Evolutionary conservation across 2,329 filamentous ascomycete genomes (phyloP).

Genomic region (Sodiomyces alkalinus): DNA sequence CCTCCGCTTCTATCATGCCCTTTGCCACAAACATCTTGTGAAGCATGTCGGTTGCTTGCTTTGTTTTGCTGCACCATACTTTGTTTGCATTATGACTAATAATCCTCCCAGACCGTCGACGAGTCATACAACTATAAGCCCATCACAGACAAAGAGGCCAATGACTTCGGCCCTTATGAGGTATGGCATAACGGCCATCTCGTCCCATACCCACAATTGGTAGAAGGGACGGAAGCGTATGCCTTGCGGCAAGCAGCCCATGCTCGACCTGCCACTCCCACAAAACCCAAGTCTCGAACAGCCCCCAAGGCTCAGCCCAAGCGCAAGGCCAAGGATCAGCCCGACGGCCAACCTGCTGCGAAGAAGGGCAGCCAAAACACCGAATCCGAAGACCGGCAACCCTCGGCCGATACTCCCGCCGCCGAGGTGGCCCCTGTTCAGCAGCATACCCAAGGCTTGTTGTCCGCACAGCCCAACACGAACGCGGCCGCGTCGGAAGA

Average conservation of each 20-base stretch:
- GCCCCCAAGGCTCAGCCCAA: constrained; percentile 16
- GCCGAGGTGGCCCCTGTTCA: constrained; percentile 7
- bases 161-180: constrained; percentile 27
- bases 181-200: constrained; percentile 24
- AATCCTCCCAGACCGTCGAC: constrained; percentile 20
- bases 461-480: constrained; percentile 15
- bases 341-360: constrained; percentile 30
- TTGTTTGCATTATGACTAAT: no score
- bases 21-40: constrained; percentile 5
- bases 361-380: constrained; percentile 21
- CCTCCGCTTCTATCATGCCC: no score
- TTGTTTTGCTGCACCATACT: no score
- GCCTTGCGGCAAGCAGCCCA: constrained; percentile 6
- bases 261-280: constrained; percentile 5
- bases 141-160: constrained; percentile 27
- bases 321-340: constrained; percentile 33
- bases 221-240: constrained; percentile 21
- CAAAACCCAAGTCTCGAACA: background rate
- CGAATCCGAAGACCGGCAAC: background rate
- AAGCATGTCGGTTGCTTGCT: no score
- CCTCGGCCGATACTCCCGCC: background rate
- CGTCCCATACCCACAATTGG: constrained; percentile 28
- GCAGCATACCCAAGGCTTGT: constrained; percentile 12
- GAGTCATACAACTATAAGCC: constrained; percentile 28
- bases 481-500: constrained; percentile 12